Evolutionary conservation across 2,329 filamentous ascomycete genomes (phyloP), one percentile per base, ranked within the genome.

Genomic region (Fusarium phyllophilum): DNA sequence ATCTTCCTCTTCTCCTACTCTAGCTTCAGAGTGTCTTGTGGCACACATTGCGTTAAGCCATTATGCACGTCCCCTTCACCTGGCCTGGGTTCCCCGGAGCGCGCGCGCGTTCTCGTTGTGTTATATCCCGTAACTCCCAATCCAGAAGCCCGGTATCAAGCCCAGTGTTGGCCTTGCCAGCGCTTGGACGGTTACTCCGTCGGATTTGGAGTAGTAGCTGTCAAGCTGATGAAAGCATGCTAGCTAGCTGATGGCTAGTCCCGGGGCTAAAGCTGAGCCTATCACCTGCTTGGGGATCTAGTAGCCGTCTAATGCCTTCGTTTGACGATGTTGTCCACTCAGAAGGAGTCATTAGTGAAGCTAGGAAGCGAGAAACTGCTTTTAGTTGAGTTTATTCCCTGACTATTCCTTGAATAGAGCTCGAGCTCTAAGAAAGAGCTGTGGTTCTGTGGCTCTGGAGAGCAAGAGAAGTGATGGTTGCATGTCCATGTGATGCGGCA

Each of bases 291-390:
- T 18, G 6, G 20, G 6, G 36, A n/a, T 15, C 17, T 31, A n/a
- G 22, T 26, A 24, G 24, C 20, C 26, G 13, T 31, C 18, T 33
- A 22, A 26, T n/a, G 17, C 41, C 36, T 33, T 26, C 4, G 5
- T 31, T 42, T 8, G 15, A 45, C 11, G 3, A 12, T 11, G 15
- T n/a, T 4, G 15, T 3, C 31, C 17, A 22, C 9, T 61, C 12
- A 36, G 6, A 38, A 4, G 31, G 6, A 17, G 2, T 31, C 2
- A 0, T 11, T 20, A 39, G 26, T 17, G 11, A 60, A 31, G 11
- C 5, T 15, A n/a, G 18, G 5, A 13, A 18, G 9, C 3, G 2
- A 49, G 5, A 0, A 56, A 4, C 0, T 14, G 11, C 0, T 15
- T 8, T 8, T 34, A n/a, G 26, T 33, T 11, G 8, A 18, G 3